A percentile compares a stretch with the other conserved stretches of the same genome.
Evolutionary conservation across 2,329 filamentous ascomycete genomes (phyloP).

Genomic region (Talaromyces rugulosus): DNA sequence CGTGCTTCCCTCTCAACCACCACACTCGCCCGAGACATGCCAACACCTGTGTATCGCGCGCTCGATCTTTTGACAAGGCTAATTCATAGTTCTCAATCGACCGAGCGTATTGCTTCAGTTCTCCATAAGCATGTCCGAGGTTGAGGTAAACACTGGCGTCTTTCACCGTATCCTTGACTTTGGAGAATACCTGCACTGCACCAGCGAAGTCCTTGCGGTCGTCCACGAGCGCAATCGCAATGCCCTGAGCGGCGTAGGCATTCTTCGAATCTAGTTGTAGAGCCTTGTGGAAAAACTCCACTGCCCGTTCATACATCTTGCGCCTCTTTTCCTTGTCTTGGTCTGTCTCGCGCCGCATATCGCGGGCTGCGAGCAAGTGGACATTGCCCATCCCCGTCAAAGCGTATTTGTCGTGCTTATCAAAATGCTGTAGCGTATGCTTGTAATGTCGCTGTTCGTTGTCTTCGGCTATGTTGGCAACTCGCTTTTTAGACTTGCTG

Average conservation of each 20-base stretch:
- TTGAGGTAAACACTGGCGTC: constrained; percentile 89
- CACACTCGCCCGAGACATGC: constrained; percentile 85
- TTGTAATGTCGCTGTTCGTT: constrained; percentile 93
- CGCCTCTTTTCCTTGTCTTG: constrained; percentile 86
- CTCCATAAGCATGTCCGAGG: constrained; percentile 85
- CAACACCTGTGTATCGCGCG: constrained; percentile 73
- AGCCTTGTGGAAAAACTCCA: constrained; percentile 98
- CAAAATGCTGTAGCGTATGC: constrained; percentile 86
- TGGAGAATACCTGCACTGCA: constrained; percentile 82
- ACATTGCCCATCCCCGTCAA: constrained; percentile 96
- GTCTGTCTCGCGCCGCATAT: constrained; percentile 90
- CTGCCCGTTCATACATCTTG: constrained; percentile 81
- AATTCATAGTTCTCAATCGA: constrained; percentile 92
- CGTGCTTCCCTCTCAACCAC: constrained; percentile 72
- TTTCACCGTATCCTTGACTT: constrained; percentile 83
- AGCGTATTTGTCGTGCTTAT: constrained; percentile 98
- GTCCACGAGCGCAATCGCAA: constrained; percentile 90
- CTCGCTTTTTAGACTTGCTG: constrained; percentile 80
- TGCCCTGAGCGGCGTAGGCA: constrained; percentile 91
- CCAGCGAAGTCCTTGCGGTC: constrained; percentile 84
- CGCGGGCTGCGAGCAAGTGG: constrained; percentile 79
- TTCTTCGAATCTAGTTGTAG: constrained; percentile 92
- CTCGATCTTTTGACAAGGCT: constrained; percentile 73
- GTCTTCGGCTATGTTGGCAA: constrained; percentile 78
- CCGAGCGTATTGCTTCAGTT: constrained; percentile 83